These are phyloP conservation scores for Fusarium papillatum DNA, from an alignment of 2,329 filamentous ascomycete genomes.

Conservation along the genomic window DNA sequence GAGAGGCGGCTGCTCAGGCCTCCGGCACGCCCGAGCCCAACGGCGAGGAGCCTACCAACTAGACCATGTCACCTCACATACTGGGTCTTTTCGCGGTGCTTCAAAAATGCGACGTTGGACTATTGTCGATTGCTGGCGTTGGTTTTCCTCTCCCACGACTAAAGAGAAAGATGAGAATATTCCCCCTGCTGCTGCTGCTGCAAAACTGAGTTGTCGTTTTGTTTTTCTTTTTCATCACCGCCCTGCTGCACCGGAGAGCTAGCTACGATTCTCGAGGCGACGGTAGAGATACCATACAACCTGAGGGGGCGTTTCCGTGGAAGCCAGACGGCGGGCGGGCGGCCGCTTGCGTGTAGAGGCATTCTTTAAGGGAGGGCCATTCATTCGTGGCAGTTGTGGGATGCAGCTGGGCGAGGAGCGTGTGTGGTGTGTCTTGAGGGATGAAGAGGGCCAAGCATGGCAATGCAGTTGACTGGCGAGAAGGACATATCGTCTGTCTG, in stretches of 20 bases:
- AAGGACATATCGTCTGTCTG: conserved; percentile 9
- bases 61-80: conserved; percentile 49
- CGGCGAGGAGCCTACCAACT: conserved; percentile 65
- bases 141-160: conserved; percentile 57
- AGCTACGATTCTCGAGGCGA: conserved; percentile 48
- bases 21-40: conserved; percentile 63
- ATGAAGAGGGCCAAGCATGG: conserved; percentile 37
- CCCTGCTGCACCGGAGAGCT: conserved; percentile 43
- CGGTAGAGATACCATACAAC: conserved; percentile 41
- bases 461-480: conserved; percentile 39
- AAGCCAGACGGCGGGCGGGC: conserved; percentile 28
- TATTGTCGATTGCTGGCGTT: conserved; percentile 64
- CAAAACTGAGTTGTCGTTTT: conserved; percentile 53
- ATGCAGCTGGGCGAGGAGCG: conserved; percentile 34
- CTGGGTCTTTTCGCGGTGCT: conserved; percentile 49
- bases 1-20: conserved; percentile 75
- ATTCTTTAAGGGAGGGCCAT: conserved; percentile 32
- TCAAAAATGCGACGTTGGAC: conserved; percentile 58
- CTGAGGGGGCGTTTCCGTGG: conserved; percentile 19
- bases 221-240: conserved; percentile 49
- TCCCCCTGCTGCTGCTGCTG: conserved; percentile 53
- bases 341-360: conserved; percentile 32
- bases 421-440: conserved; percentile 23
- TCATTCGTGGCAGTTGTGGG: conserved; percentile 37
- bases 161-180: conserved; percentile 59